Evolutionary conservation across 352 stramenopile genomes (phyloP).

Genomic region (Phytopythium helicoides): DNA sequence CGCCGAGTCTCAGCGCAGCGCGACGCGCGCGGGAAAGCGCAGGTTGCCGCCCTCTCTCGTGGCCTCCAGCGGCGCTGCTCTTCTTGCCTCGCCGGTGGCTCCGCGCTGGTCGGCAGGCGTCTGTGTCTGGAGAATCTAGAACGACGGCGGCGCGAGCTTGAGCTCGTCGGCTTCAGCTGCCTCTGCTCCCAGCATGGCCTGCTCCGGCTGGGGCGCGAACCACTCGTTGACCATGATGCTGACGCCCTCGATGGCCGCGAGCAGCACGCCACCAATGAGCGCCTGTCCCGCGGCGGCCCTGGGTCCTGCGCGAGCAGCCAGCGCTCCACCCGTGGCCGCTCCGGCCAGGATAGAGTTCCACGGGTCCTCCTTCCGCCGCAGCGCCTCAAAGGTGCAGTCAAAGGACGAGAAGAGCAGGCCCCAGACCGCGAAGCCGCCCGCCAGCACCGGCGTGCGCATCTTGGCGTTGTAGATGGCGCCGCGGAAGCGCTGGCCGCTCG

Average conservation of each 20-base stretch:
- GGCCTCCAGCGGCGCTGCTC: slow-evolving; percentile 1
- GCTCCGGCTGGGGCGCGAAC: slow-evolving; percentile 61
- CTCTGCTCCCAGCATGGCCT: slow-evolving; percentile 39
- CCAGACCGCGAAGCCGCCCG: slow-evolving; percentile 94
- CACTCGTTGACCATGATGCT: slow-evolving; percentile 94
- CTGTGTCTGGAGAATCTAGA: too few relatives aligned
- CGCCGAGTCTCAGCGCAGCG: background rate
- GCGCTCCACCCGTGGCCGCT: slow-evolving; percentile 94
- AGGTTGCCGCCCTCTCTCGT: slow-evolving; percentile 5
- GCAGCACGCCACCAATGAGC: slow-evolving; percentile 93
- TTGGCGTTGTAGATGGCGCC: slow-evolving; percentile 94
- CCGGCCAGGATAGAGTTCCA: slow-evolving; percentile 99
- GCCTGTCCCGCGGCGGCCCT: slow-evolving; percentile 93
- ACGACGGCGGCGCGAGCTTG: slow-evolving; percentile 83
- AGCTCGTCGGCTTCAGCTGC: slow-evolving; percentile 74
- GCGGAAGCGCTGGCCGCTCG: slow-evolving; percentile 87
- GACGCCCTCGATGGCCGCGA: slow-evolving; percentile 97
- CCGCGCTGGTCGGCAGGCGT: too few relatives aligned
- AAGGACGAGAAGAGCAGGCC: slow-evolving; percentile 97
- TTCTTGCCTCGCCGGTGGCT: too few relatives aligned
- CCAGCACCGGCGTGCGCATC: slow-evolving; percentile 93
- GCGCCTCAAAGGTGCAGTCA: slow-evolving; percentile 96
- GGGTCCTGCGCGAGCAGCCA: slow-evolving; percentile 93
- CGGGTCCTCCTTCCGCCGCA: slow-evolving; percentile 98
- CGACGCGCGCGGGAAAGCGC: slow-evolving; percentile 1